Evolutionary conservation across 2,329 filamentous ascomycete species (phyloP).

Genomic region (Penicillium sp.): DNA sequence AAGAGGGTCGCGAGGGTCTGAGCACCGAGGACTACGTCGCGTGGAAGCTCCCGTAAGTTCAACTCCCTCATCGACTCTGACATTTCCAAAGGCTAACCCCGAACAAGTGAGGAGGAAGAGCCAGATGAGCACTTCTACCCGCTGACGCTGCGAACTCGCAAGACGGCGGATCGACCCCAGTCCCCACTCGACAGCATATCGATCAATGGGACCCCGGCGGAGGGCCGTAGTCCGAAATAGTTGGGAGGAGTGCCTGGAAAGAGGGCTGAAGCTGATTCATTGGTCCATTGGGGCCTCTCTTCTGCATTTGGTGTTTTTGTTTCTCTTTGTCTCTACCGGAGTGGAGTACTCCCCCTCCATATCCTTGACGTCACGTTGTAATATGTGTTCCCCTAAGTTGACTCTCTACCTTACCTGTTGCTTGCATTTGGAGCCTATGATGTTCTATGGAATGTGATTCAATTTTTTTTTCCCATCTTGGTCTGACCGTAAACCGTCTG

Average conservation of each 20-base stretch:
- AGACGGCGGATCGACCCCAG: conserved; percentile 34
- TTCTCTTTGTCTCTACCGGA: conserved; percentile 4
- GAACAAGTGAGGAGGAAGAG: conserved; percentile 81
- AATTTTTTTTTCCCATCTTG: neutral
- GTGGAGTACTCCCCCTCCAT: neutral
- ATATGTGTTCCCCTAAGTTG: conserved; percentile 5
- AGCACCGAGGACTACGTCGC: conserved; percentile 97
- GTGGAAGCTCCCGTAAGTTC: conserved; percentile 93
- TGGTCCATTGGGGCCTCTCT: conserved; percentile 1
- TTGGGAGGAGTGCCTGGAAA: conserved; percentile 1
- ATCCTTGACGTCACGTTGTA: conserved; percentile 12
- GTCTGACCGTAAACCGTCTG: neutral
- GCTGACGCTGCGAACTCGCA: conserved; percentile 59
- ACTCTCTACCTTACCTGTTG: conserved; percentile 6
- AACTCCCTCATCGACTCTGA: neutral
- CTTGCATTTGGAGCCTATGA: conserved; percentile 22
- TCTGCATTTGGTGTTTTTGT: conserved; percentile 13
- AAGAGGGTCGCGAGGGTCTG: conserved; percentile 88
- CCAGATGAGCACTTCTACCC: conserved; percentile 73
- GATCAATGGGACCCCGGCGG: conserved; percentile 26
- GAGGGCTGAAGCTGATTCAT: neutral
- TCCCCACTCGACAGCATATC: conserved; percentile 39
- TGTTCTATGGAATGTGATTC: conserved; percentile 1
- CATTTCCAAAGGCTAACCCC: neutral
- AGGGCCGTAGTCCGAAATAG: conserved; percentile 7